phyloP scores from a whole-genome alignment of 257 asterid genomes.

The Ilex aquifolium region DNA sequence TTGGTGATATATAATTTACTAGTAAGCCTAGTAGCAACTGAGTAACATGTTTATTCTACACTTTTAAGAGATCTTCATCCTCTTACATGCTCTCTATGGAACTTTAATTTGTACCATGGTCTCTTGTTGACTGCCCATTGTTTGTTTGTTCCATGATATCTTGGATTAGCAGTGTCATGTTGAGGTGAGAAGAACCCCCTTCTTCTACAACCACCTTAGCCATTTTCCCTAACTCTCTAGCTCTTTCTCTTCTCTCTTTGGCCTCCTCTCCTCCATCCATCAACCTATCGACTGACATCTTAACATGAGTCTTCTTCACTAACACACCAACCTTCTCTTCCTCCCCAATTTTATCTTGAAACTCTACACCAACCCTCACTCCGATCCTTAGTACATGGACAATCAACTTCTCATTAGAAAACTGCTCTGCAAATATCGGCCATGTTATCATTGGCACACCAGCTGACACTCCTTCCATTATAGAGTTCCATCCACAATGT shows the following conservation, averaged over 20 bases:
- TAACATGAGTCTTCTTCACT: conserved; percentile 19
- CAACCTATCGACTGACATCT: conserved; percentile 14
- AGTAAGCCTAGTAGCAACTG: no score
- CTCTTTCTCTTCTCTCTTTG: conserved; percentile 29
- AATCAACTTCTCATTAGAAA: conserved; percentile 26
- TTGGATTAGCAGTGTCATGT: conserved; percentile 17
- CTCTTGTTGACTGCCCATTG: no score
- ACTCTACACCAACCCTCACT: conserved; percentile 22
- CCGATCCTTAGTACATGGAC: conserved; percentile 28
- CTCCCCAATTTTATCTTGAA: conserved; percentile 8
- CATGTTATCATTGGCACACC: conserved; percentile 32
- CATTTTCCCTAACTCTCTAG: conserved; percentile 21
- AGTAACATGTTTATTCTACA: no score
- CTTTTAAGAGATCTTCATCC: no score
- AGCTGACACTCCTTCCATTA: conserved; percentile 18
- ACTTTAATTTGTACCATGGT: no score
- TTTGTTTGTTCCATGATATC: conserved; percentile 4
- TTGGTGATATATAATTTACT: no score
- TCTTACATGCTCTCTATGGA: no score
- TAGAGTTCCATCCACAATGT: conserved; percentile 36
- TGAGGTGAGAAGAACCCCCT: conserved; percentile 21
- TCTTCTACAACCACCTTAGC: conserved; percentile 21
- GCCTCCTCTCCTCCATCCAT: conserved; percentile 30
- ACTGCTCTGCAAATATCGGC: conserved; percentile 41
- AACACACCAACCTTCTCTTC: conserved; percentile 8